phyloP scores from a whole-genome alignment of 805 yeast species.

The Blastobotrys attinorum region DNA sequence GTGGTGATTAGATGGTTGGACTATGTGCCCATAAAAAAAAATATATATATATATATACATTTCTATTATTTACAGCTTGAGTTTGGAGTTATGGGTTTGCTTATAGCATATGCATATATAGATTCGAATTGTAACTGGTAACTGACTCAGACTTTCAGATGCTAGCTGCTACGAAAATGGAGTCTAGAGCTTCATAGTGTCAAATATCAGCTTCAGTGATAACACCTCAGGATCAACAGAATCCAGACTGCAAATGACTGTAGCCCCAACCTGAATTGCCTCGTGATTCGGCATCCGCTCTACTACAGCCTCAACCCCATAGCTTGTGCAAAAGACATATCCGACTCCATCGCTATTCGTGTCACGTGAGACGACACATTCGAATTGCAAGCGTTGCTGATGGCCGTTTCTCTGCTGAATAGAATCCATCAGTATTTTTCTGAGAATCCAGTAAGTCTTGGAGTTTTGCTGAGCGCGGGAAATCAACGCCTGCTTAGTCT shows the following conservation, averaged over 20 bases:
- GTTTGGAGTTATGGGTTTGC: neutral
- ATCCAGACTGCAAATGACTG: neutral
- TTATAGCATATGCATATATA: no score
- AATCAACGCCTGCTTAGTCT: constrained; percentile 11
- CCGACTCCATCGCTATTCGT: neutral
- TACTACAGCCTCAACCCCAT: neutral
- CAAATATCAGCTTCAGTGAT: neutral
- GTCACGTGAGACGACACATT: neutral
- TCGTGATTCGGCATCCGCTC: neutral
- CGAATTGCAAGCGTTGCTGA: neutral
- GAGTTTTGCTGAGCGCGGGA: constrained; percentile 10
- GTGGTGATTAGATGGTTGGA: neutral
- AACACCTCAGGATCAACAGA: neutral
- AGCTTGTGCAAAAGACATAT: neutral
- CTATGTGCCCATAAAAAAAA: neutral
- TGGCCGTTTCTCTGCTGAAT: neutral
- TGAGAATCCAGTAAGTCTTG: constrained; percentile 12
- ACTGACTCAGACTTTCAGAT: no score
- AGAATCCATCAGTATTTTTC: constrained; percentile 7
- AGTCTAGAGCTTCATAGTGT: neutral
- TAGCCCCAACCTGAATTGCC: neutral
- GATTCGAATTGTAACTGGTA: no score
- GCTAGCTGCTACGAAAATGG: no score
- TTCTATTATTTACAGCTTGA: neutral
- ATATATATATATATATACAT: neutral